Evolutionary conservation across 768 basidiomycete species (phyloP), one percentile per base, ranked within the genome.

Genomic region (Lentinula sp.): DNA sequence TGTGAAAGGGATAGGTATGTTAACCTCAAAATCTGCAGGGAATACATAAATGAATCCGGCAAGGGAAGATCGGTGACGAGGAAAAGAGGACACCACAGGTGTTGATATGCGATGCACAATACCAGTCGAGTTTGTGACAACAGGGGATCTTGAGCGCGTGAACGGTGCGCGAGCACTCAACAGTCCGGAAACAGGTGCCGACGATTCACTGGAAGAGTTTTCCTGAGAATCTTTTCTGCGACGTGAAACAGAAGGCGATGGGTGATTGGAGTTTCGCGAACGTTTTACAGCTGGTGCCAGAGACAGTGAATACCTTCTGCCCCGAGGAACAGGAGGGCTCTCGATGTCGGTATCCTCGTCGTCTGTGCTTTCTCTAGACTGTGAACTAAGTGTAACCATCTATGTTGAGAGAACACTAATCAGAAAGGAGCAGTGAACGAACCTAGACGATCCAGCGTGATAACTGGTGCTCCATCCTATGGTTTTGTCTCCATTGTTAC

Each of bases 391-490:
- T n/a, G 62, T 69, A 61, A 37, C 15, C 46, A 46, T 31, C 28
- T 55, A 45, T 50, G 11, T 57, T 37, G 51, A 15, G 48, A 8
- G 7, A 31, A 31, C 54, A 55, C 51, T 21, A 42, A 34, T 43
- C 34, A 2, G 57, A 18, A 62, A 39, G 23, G n/a, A 15, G 23
- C 4, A 35, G 15, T 13, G n/a, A 43, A 67, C 82, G 63, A 67
- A 88, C 89, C 88, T 84, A 9, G 90, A 92, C 37, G 90, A 90
- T 49, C 91, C 91, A 32, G 87, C 91, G 61, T 91, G 88, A 73
- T 93, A 93, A 65, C 91, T 93, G 11, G 91, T 92, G 68, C 89
- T 93, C 86, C 91, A 84, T 65, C 86, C 91, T 65, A 85, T 68
- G 62, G 72, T 72, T 61, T 70, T 53, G 61, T 67, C 57, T 51